Evolutionary conservation across 768 basidiomycete species (phyloP).

Genomic region (Termitomyces heimii): DNA sequence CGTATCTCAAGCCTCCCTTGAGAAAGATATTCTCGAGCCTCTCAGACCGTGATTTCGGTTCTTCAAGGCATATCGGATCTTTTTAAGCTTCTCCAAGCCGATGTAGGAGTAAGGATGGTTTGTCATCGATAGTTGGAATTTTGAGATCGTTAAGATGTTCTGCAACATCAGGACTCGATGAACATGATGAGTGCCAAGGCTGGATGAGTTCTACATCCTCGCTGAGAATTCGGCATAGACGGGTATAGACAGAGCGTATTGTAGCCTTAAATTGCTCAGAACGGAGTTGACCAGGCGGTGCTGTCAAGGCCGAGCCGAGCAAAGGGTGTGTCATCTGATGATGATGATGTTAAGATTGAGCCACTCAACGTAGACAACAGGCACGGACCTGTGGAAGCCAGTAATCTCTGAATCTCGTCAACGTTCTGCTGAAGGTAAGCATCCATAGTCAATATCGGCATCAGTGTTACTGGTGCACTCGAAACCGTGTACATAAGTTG

Average conservation of each 20-base stretch:
- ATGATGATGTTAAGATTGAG: too few relatives aligned
- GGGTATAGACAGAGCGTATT: neutral
- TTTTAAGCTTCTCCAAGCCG: neutral
- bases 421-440: neutral
- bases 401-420: neutral
- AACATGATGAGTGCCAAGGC: neutral
- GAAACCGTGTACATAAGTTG: too few relatives aligned
- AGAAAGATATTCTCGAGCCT: neutral
- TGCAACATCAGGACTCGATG: neutral
- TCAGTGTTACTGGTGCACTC: too few relatives aligned
- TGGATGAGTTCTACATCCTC: neutral
- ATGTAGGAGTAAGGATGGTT: neutral
- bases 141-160: neutral
- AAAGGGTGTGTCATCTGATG: neutral
- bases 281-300: neutral
- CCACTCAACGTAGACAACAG: too few relatives aligned
- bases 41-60: neutral
- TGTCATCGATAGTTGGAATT: neutral
- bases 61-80: neutral
- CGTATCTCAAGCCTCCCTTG: neutral
- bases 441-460: neutral
- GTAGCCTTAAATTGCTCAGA: neutral
- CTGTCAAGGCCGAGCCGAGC: neutral
- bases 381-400: neutral
- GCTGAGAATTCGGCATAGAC: neutral